phyloP scores from a whole-genome alignment of 2,329 filamentous ascomycete species.

The Calonectria crousiana region DNA sequence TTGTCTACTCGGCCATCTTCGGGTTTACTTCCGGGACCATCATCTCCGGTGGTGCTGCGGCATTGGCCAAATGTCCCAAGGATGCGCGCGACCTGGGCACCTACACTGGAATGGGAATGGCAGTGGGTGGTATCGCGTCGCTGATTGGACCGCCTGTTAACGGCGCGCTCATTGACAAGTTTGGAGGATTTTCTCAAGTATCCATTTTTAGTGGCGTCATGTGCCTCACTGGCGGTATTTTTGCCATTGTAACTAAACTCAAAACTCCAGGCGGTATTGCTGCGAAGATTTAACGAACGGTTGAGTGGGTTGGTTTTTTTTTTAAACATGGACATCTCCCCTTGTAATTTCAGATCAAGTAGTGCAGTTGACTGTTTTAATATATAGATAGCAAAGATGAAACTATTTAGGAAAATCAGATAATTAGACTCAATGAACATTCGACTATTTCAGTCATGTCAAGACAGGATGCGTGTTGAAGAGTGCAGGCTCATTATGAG shows the following conservation, averaged over 20 bases:
- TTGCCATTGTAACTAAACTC: slow-evolving; percentile 30
- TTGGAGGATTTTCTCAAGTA: slow-evolving; percentile 45
- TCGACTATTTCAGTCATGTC: no score
- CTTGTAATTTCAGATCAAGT: background rate
- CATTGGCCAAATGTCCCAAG: slow-evolving; percentile 53
- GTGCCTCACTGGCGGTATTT: slow-evolving; percentile 34
- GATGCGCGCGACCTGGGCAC: slow-evolving; percentile 58
- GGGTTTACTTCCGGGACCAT: slow-evolving; percentile 59
- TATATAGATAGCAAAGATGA: background rate
- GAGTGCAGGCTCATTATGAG: no score
- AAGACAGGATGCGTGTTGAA: no score
- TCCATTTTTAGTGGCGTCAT: slow-evolving; percentile 39
- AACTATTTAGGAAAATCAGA: background rate
- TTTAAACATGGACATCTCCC: no score
- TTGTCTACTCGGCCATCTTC: slow-evolving; percentile 53
- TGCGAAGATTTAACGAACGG: background rate
- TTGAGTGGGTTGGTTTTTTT: background rate
- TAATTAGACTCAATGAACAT: no score
- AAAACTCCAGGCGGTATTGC: slow-evolving; percentile 22
- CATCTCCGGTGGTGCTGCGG: slow-evolving; percentile 58
- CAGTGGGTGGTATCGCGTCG: slow-evolving; percentile 55
- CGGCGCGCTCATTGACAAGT: slow-evolving; percentile 52
- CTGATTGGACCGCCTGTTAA: slow-evolving; percentile 56
- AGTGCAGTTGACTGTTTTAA: background rate
- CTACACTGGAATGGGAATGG: slow-evolving; percentile 65